Evolutionary conservation across 768 basidiomycete species (phyloP), one percentile per base, ranked within the genome.

Genomic region (Pulveroboletus sp.): DNA sequence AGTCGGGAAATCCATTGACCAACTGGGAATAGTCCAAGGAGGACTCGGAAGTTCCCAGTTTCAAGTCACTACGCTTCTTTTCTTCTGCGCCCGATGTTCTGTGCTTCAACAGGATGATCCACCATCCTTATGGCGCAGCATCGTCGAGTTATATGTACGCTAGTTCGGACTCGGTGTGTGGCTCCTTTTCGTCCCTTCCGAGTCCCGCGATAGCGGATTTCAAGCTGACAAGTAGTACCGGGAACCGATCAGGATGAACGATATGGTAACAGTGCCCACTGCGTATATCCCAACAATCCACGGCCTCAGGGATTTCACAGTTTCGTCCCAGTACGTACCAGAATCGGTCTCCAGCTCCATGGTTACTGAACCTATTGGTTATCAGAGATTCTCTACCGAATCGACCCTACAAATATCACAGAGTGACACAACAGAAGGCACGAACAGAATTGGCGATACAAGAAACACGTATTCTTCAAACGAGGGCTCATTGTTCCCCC

Each of bases 351-450:
- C 19, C 17, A 39, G 23, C 33, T 29, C 21, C 9, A 7, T 19
- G 7, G 20, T n/a, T 13, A 32, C 50, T 43, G n/a, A 44, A 23
- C 29, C 12, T 24, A 13, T 19, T 11, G 34, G 19, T 31, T 20
- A 42, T 31, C 43, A 66, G 64, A 66, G 64, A 48, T 51, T 66
- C 49, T 66, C 64, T 21, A 43, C 40, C 19, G 66, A 66, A 9
- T 56, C 66, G 4, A 14, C 53, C 4, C 43, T 49, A 6, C 52
- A 27, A 29, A 17, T 32, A 12, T 49, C 59, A 20, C 61, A 59
- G 12, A 49, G 43, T 20, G 37, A 38, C 6, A 19, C 16, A 20
- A 56, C 40, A 5, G 54, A 58, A 27, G 24, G 46, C 35, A 43
- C 51, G 17, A 52, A 34, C n/a, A 17, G 50, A 13, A 20, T 5